phyloP scores from a whole-genome alignment of 306 rosid species.

The Oxytropis ochrocephala region DNA sequence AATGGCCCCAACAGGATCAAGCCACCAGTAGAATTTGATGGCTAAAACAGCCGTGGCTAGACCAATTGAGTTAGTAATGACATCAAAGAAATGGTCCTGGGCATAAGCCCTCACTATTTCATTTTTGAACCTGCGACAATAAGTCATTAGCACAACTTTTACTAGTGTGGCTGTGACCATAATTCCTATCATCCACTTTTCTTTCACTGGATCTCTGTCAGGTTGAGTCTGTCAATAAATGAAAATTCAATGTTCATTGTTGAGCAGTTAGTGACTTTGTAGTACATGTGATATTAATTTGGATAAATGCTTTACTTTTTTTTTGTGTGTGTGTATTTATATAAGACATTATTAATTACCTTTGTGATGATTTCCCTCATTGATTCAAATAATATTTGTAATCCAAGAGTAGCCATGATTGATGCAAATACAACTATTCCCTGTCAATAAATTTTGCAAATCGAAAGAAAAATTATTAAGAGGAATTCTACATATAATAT shows the following conservation, averaged over 20 bases:
- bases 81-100: constrained; percentile 90
- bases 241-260: not conserved
- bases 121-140: constrained; percentile 75
- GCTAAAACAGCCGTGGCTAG: constrained; percentile 70
- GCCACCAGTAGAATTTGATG: constrained; percentile 83
- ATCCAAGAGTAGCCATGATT: constrained; percentile 90
- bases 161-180: constrained; percentile 64
- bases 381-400: constrained; percentile 80
- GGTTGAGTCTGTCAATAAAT: constrained; percentile 52
- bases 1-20: constrained; percentile 81
- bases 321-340: too few relatives aligned
- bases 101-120: constrained; percentile 83
- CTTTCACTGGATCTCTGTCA: constrained; percentile 54
- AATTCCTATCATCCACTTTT: constrained; percentile 85
- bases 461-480: not conserved
- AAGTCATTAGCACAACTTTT: constrained; percentile 53
- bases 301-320: not conserved
- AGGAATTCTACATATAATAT: too few relatives aligned
- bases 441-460: constrained; percentile 28
- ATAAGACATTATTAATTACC: constrained; percentile 27
- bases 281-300: not conserved
- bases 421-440: constrained; percentile 92
- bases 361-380: constrained; percentile 51
- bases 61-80: constrained; percentile 76
- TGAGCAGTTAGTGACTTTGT: not conserved